Conservation (phyloP, 768 basidiomycete species). For the Leccinum arenicola region DNA sequence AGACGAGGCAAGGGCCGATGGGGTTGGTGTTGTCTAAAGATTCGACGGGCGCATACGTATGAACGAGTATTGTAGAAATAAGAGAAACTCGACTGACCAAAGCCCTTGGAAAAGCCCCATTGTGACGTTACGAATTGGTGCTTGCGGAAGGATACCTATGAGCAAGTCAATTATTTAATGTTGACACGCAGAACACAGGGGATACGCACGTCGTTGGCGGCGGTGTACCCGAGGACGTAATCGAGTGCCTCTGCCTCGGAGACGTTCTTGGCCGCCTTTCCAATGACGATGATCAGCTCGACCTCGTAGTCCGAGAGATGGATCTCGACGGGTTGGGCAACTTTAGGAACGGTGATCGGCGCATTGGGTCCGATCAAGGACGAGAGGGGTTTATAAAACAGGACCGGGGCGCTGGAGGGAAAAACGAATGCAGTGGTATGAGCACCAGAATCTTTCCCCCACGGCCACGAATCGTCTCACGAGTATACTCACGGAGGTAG, state of each 20-base stretch:
- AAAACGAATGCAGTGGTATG: background rate
- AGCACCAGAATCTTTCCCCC: background rate
- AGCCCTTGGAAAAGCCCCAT: constrained; percentile 87
- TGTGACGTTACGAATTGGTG: constrained; percentile 80
- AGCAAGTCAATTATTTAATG: background rate
- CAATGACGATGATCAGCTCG: constrained; percentile 79
- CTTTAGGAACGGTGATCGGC: constrained; percentile 61
- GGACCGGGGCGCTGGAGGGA: constrained; percentile 53
- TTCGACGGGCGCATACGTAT: background rate
- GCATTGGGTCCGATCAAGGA: constrained; percentile 71
- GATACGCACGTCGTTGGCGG: constrained; percentile 65
- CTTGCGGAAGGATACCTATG: constrained; percentile 70
- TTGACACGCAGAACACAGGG: too few relatives aligned
- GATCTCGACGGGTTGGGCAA: constrained; percentile 64
- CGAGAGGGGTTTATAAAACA: constrained; percentile 78
- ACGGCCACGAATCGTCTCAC: background rate
- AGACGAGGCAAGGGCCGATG: constrained; percentile 78
- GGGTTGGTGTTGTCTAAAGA: constrained; percentile 46
- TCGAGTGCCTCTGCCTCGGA: constrained; percentile 78
- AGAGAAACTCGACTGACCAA: constrained; percentile 46
- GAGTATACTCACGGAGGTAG: constrained; percentile 54
- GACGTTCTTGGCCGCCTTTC: constrained; percentile 77
- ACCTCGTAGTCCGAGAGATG: constrained; percentile 83
- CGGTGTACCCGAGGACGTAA: constrained; percentile 83
- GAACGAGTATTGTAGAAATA: too few relatives aligned